Conservation (phyloP, 805 yeast genomes). For the Zygoascus tannicola region DNA sequence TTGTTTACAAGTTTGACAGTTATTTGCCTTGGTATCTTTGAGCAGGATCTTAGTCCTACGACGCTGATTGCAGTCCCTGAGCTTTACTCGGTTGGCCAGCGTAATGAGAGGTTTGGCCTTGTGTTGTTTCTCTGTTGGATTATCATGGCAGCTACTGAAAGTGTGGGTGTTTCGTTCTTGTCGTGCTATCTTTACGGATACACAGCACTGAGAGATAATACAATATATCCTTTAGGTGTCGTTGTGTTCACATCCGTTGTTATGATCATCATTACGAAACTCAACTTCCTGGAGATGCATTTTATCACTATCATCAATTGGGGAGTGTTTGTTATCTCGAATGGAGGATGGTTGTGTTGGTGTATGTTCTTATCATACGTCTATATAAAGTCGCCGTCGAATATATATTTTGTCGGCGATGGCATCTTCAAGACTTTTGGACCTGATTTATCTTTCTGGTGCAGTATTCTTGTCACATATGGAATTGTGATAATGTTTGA, state of each 20-base stretch:
- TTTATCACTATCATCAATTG: conserved; percentile 58
- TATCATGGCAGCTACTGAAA: conserved; percentile 60
- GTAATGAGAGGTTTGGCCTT: conserved; percentile 65
- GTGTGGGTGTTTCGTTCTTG: conserved; percentile 60
- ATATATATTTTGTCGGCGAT: conserved; percentile 60
- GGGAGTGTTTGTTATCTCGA: conserved; percentile 58
- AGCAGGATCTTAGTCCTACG: conserved; percentile 79
- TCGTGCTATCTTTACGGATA: conserved; percentile 65
- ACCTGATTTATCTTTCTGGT: conserved; percentile 80
- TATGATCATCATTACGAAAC: conserved; percentile 63
- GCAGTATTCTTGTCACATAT: conserved; percentile 47
- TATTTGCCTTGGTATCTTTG: conserved; percentile 88
- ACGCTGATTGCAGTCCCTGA: conserved; percentile 90
- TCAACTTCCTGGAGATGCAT: conserved; percentile 72
- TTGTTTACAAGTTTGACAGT: conserved; percentile 90
- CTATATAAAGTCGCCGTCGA: conserved; percentile 42
- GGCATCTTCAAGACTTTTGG: conserved; percentile 73
- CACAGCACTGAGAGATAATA: conserved; percentile 55
- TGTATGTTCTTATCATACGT: conserved; percentile 63
- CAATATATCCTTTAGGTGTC: conserved; percentile 75
- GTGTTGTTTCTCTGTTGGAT: conserved; percentile 69
- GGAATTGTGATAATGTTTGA: conserved; percentile 60
- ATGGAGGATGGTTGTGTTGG: conserved; percentile 83
- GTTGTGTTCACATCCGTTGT: conserved; percentile 65
- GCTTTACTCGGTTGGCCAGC: conserved; percentile 67